A percentile compares a stretch with the other conserved stretches of the same genome.
Conservation (phyloP, 2,329 filamentous ascomycete genomes). For the Diaporthe eres region DNA sequence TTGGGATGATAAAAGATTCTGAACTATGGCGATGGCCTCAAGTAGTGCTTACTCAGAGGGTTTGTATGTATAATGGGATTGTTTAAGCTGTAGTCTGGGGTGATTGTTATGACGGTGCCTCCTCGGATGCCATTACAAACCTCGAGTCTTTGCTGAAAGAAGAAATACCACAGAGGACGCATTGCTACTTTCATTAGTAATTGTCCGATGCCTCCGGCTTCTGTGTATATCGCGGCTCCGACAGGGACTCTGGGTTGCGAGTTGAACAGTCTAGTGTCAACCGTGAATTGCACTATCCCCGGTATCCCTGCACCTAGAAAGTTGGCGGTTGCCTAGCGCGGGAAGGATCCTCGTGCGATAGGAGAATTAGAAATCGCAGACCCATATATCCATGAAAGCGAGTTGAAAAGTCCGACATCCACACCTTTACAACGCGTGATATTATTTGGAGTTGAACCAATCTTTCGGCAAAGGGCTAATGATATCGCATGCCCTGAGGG, state of each 20-base stretch:
- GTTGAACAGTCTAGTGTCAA: neutral
- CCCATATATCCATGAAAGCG: neutral
- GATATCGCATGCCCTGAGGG: too few species aligned
- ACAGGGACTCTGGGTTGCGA: neutral
- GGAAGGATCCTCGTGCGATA: slow-evolving; percentile 8
- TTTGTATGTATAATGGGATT: rapidly evolving
- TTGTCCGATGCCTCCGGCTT: neutral
- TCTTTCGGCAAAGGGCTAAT: too few species aligned
- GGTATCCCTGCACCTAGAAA: slow-evolving; percentile 1
- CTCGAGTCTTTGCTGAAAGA: too few species aligned
- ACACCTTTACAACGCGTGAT: neutral
- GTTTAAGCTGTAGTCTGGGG: too few species aligned
- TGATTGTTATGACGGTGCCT: too few species aligned
- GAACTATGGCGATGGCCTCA: neutral
- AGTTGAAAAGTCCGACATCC: neutral
- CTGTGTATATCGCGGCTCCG: too few species aligned
- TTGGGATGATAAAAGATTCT: neutral
- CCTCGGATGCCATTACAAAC: rapidly evolving
- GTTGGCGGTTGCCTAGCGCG: slow-evolving; percentile 28
- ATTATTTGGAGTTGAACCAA: neutral
- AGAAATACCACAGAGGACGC: neutral
- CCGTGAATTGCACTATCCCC: neutral
- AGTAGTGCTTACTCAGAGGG: neutral
- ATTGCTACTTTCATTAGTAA: too few species aligned
- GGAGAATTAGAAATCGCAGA: slow-evolving; percentile 18